Conservation (phyloP, 768 basidiomycete species). For the Multifurca ochricompacta region DNA sequence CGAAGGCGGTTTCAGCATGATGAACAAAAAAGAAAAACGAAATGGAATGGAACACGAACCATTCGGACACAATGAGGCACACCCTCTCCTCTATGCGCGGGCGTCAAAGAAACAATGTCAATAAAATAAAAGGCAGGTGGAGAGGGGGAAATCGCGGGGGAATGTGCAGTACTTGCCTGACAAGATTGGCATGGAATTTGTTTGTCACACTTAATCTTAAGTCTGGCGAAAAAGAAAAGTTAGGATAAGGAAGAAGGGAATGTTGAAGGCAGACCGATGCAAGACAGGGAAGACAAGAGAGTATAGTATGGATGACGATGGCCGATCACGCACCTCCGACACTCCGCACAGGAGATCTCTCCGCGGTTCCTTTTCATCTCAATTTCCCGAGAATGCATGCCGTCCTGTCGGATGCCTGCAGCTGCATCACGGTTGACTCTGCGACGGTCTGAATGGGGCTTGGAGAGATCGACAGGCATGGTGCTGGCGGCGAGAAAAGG, state of each 20-base stretch:
- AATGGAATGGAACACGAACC: constrained; percentile 33
- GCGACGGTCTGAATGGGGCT: constrained; percentile 36
- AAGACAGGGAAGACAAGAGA: not conserved
- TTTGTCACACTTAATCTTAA: constrained; percentile 81
- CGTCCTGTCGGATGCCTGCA: constrained; percentile 45
- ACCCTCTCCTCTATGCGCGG: constrained; percentile 47
- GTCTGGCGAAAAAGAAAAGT: constrained; percentile 28
- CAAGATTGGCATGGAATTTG: constrained; percentile 74
- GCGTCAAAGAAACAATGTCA: not conserved
- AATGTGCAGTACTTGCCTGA: constrained; percentile 37
- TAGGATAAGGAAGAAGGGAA: not conserved
- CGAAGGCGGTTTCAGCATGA: not conserved
- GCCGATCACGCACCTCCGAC: constrained; percentile 56
- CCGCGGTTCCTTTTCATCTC: constrained; percentile 69
- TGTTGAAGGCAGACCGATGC: not conserved
- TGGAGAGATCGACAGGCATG: constrained; percentile 53
- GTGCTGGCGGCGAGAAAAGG: constrained; percentile 4
- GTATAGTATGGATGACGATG: too few species aligned
- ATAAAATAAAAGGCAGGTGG: not conserved
- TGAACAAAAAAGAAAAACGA: constrained; percentile 13
- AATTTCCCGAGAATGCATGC: constrained; percentile 53
- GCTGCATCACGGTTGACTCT: constrained; percentile 41
- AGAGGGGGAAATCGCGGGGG: not conserved
- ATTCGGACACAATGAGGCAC: constrained; percentile 64
- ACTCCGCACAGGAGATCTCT: constrained; percentile 74